Evolutionary conservation across 768 basidiomycete genomes (phyloP).

Genomic region (Tubosaeta sp.): DNA sequence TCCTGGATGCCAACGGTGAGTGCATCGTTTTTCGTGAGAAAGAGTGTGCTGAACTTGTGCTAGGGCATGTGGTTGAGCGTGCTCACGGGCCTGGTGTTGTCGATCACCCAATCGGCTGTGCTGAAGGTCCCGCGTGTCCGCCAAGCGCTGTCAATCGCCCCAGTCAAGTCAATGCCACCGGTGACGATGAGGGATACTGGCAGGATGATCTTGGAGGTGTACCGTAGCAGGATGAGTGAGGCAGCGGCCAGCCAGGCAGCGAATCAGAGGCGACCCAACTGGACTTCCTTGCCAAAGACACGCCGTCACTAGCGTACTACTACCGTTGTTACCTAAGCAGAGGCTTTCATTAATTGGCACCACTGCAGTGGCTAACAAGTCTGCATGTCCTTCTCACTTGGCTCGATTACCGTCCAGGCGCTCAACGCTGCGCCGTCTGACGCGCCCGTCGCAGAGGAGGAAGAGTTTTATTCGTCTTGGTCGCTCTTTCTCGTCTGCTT

Average conservation of each 20-base stretch:
- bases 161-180: conserved; percentile 6
- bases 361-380: background rate
- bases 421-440: conserved; percentile 25
- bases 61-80: conserved; percentile 61
- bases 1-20: conserved; percentile 63
- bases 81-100: conserved; percentile 43
- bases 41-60: background rate
- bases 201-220: conserved; percentile 17
- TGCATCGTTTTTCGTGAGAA: conserved; percentile 3
- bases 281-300: conserved; percentile 20
- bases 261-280: conserved; percentile 20
- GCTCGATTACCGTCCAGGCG: conserved; percentile 32
- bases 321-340: conserved; percentile 18
- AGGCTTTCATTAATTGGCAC: too few species aligned
- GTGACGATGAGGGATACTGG: conserved; percentile 30
- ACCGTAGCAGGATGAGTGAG: conserved; percentile 2
- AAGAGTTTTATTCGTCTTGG: conserved; percentile 91
- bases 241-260: background rate
- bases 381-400: conserved; percentile 36
- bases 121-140: conserved; percentile 43
- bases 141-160: conserved; percentile 33
- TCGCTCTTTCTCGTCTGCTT: conserved; percentile 90
- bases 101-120: conserved; percentile 44
- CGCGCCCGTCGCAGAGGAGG: conserved; percentile 56
- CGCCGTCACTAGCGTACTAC: conserved; percentile 6